Conservation (phyloP, 2,329 filamentous ascomycete species). For the Sclerotinia sclerotiorum region DNA sequence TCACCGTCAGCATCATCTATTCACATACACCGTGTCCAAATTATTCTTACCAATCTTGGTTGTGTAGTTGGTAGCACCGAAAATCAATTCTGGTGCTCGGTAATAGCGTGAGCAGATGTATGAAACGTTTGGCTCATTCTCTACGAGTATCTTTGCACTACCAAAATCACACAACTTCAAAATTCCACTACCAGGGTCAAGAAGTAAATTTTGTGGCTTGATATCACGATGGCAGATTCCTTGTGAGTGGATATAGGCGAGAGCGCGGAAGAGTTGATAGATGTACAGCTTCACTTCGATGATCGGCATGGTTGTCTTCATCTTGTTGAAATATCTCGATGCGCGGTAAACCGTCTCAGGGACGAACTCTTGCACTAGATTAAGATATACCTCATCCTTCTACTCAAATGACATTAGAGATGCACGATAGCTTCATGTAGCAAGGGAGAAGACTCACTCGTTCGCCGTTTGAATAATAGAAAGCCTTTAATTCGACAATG, state of each 20-base stretch:
- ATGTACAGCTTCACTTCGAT: slow-evolving; percentile 99
- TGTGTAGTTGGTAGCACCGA: slow-evolving; percentile 98
- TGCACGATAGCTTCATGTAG: background rate
- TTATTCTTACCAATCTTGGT: slow-evolving; percentile 89
- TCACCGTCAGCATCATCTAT: slow-evolving; percentile 27
- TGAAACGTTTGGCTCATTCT: slow-evolving; percentile 98
- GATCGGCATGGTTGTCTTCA: slow-evolving; percentile 99
- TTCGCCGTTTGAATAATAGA: slow-evolving; percentile 99
- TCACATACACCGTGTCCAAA: slow-evolving; percentile 24
- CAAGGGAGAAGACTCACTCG: slow-evolving; percentile 63
- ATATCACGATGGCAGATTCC: slow-evolving; percentile 99
- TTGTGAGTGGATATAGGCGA: slow-evolving; percentile 98
- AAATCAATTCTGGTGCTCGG: slow-evolving; percentile 95
- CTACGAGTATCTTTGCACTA: slow-evolving; percentile 96
- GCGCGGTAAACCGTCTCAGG: slow-evolving; percentile 98
- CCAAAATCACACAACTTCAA: slow-evolving; percentile 99
- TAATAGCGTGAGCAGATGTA: slow-evolving; percentile 99
- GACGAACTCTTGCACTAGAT: slow-evolving; percentile 96
- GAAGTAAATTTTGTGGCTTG: slow-evolving; percentile 95
- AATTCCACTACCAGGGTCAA: slow-evolving; percentile 87
- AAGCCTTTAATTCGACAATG: slow-evolving; percentile 97
- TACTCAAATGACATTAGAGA: slow-evolving; percentile 43
- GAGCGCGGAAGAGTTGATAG: slow-evolving; percentile 96
- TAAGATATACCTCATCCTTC: slow-evolving; percentile 99
- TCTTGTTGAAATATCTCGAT: slow-evolving; percentile 98